Evolutionary conservation across 2,329 filamentous ascomycete species (phyloP).

Genomic region (Aspergillus awamori): DNA sequence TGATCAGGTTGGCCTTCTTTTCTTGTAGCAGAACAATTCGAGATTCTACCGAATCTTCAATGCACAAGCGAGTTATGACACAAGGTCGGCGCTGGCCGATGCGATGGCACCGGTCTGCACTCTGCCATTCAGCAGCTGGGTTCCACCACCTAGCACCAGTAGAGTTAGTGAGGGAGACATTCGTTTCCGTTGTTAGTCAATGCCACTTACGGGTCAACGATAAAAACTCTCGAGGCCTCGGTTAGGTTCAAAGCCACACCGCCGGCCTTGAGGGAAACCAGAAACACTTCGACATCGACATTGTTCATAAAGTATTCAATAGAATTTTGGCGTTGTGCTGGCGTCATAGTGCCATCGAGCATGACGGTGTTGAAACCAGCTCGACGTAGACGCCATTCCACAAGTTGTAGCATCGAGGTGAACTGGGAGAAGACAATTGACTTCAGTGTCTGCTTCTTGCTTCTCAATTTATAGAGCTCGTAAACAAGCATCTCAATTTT

Average conservation of each 20-base stretch:
- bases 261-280: constrained; percentile 94
- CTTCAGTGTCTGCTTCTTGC: constrained; percentile 90
- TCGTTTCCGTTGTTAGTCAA: no score
- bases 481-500: constrained; percentile 98
- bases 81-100: constrained; percentile 95
- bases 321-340: constrained; percentile 85
- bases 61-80: constrained; percentile 89
- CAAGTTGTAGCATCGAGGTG: constrained; percentile 93
- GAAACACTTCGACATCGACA: constrained; percentile 88
- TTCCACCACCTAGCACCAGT: constrained; percentile 81
- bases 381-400: constrained; percentile 92
- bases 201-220: constrained; percentile 82
- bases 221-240: constrained; percentile 92
- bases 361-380: constrained; percentile 99
- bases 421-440: constrained; percentile 98
- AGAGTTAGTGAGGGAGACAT: constrained; percentile 25
- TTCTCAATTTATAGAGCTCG: constrained; percentile 87
- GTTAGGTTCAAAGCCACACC: constrained; percentile 95
- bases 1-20: constrained; percentile 98
- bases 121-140: constrained; percentile 99
- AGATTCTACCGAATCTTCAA: constrained; percentile 95
- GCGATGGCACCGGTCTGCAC: constrained; percentile 88
- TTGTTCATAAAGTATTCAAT: constrained; percentile 98
- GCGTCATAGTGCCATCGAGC: constrained; percentile 97
- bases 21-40: constrained; percentile 95